Base-by-base conservation (phyloP, 2,329 filamentous ascomycete genomes). In the Nemania diffusa region DNA sequence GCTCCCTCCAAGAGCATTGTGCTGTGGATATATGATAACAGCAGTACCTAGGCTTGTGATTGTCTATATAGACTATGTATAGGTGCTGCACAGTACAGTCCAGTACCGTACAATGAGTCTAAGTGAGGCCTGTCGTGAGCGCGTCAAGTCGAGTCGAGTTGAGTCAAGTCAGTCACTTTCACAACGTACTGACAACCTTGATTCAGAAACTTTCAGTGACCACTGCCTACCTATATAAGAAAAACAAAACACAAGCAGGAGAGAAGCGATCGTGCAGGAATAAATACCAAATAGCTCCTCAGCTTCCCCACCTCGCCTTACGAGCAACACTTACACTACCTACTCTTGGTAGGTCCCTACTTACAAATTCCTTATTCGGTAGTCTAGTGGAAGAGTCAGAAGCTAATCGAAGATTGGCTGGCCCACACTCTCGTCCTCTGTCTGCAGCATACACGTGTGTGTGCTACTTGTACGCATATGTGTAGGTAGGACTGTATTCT, bases 1-100 rank as follows among this genome's bases (percentile, higher is more conserved):
- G 83, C 67, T 26, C 79, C 74, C 68, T 82, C 82, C 72, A 79
- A 72, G 62, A 76, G 79, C 82, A 84, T 83, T 56, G 29, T 56
- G 61, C 40, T 50, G 60, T 26, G 26, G 42, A n/a, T 57, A 52
- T 62, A 34, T 56, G 8, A 50, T 44, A n/a, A 40, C 40, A 44
- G n/a, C n/a, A 44, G 40, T 44, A 44, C 11, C 13, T 17, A 46
- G 15, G 20, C 55, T 22, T 29, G 62, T 42, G 57, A 22, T 34
- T 29, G 5, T 24, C 27, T 44, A 44, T 44, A 20, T 20, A 17
- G 17, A n/a, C 40, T 20, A 40, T 32, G 13, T 40, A n/a, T n/a
- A n/a, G n/a, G n/a, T n/a, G n/a, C n/a, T 40, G 37, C 13, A 40
- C 13, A n/a, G 29, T 32, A 32, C 29, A 32, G 9, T 32, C 9